A percentile compares a stretch with the other conserved stretches of the same genome.
Evolutionary conservation across 1,139 yeast genomes (phyloP).

Genomic region (Kodamaea arcana): DNA sequence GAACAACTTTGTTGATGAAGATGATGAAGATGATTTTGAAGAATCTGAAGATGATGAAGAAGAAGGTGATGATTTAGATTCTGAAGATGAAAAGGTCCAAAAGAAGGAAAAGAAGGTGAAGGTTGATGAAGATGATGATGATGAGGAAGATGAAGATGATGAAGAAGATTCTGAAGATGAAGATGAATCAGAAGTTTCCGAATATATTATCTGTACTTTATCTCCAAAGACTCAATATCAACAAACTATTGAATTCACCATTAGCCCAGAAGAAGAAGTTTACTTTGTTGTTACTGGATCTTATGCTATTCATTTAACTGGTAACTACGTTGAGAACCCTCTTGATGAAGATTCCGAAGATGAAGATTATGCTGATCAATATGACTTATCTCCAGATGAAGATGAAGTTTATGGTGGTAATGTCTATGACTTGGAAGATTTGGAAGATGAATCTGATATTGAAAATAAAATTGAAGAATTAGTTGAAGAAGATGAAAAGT

Average conservation of each 20-base stretch:
- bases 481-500: slow-evolving; percentile 51
- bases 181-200: slow-evolving; percentile 61
- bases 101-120: slow-evolving; percentile 17
- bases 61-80: slow-evolving; percentile 51
- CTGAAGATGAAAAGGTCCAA: slow-evolving; percentile 29
- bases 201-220: slow-evolving; percentile 82
- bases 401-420: slow-evolving; percentile 58
- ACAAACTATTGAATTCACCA: slow-evolving; percentile 85
- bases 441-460: slow-evolving; percentile 55
- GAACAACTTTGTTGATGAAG: slow-evolving; percentile 50
- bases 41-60: slow-evolving; percentile 46
- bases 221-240: slow-evolving; percentile 84
- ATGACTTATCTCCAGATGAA: slow-evolving; percentile 89
- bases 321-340: slow-evolving; percentile 96
- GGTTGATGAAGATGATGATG: slow-evolving; percentile 42
- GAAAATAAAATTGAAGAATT: slow-evolving; percentile 57
- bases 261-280: slow-evolving; percentile 91
- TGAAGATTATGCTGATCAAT: slow-evolving; percentile 60
- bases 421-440: slow-evolving; percentile 55
- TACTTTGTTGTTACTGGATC: slow-evolving; percentile 94
- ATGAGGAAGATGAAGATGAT: slow-evolving; percentile 49
- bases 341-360: slow-evolving; percentile 65
- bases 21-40: slow-evolving; percentile 40
- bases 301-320: slow-evolving; percentile 85
- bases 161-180: slow-evolving; percentile 56